Conservation (phyloP, 805 yeast genomes). For the Ascoidea rubescens region DNA sequence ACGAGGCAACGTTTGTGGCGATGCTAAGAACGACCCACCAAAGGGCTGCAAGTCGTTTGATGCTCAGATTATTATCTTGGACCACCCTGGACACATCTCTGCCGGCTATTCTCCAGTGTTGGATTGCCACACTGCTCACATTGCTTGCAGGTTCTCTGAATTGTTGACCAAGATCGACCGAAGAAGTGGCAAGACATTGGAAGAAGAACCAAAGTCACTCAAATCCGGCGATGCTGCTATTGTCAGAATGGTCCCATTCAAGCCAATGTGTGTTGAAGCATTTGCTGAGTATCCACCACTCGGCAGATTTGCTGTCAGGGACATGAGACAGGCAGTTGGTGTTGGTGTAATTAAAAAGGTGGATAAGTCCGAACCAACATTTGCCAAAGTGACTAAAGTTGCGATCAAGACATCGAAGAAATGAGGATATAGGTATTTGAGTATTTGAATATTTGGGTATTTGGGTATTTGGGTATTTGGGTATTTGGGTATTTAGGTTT, state of each 20-base stretch:
- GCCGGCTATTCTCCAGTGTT: slow-evolving; percentile 87
- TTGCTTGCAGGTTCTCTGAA: slow-evolving; percentile 77
- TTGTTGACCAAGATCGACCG: slow-evolving; percentile 78
- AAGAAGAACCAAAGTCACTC: slow-evolving; percentile 84
- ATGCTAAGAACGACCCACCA: slow-evolving; percentile 84
- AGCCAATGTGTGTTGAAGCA: slow-evolving; percentile 92
- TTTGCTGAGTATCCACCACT: slow-evolving; percentile 92
- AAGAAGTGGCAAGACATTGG: slow-evolving; percentile 83
- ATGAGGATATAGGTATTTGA: too few relatives aligned
- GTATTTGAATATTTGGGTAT: too few relatives aligned
- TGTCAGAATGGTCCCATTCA: slow-evolving; percentile 77
- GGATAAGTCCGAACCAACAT: slow-evolving; percentile 61
- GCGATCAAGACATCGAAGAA: slow-evolving; percentile 51
- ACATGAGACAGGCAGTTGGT: slow-evolving; percentile 99
- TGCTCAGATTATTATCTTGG: slow-evolving; percentile 77
- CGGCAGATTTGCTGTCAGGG: slow-evolving; percentile 98
- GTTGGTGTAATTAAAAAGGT: slow-evolving; percentile 98
- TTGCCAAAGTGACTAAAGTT: slow-evolving; percentile 95
- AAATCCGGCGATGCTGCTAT: slow-evolving; percentile 95
- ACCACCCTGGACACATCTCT: slow-evolving; percentile 87
- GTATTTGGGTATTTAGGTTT: too few relatives aligned
- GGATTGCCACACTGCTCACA: slow-evolving; percentile 87
- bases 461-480: too few relatives aligned
- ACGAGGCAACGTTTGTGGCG: slow-evolving; percentile 90
- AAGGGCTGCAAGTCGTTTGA: slow-evolving; percentile 65